Evolutionary conservation across 306 rosid genomes (phyloP).

Genomic region (Arachis stenosperma): DNA sequence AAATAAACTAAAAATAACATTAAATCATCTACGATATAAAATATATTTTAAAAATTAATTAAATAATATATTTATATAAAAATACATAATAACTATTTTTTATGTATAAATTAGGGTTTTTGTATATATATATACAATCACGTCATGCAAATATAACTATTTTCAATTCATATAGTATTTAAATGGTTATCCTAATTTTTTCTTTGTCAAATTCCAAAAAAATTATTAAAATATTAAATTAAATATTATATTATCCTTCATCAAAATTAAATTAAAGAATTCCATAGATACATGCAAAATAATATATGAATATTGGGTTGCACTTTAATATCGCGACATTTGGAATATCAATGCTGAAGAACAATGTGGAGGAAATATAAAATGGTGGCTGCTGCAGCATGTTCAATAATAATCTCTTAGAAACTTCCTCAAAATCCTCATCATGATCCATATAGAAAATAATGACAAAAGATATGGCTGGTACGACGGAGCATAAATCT

Average conservation of each 20-base stretch:
- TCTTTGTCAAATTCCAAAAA: too few relatives aligned
- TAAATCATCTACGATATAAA: too few relatives aligned
- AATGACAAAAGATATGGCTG: constrained; percentile 17
- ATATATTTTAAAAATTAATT: too few relatives aligned
- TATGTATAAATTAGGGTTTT: too few relatives aligned
- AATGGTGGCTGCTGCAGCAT: constrained; percentile 25
- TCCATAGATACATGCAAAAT: not conserved
- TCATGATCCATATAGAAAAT: constrained; percentile 2
- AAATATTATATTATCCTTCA: not conserved
- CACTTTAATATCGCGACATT: not conserved
- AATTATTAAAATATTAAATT: too few relatives aligned
- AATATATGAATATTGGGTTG: not conserved
- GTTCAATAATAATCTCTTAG: constrained; percentile 17
- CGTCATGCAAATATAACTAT: too few relatives aligned
- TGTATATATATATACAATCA: too few relatives aligned
- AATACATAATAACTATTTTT: too few relatives aligned
- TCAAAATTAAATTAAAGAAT: not conserved
- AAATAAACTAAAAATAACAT: too few relatives aligned
- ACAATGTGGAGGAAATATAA: constrained; percentile 3
- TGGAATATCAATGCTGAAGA: not conserved
- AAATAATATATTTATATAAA: too few relatives aligned
- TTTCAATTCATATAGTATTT: too few relatives aligned
- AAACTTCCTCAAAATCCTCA: constrained; percentile 42
- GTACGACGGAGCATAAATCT: constrained; percentile 7
- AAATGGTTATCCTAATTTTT: too few relatives aligned